A percentile compares a stretch with the other conserved stretches of the same genome.
Evolutionary conservation across 1,139 yeast genomes (phyloP).

Genomic region (Blastobotrys malaysiensis): DNA sequence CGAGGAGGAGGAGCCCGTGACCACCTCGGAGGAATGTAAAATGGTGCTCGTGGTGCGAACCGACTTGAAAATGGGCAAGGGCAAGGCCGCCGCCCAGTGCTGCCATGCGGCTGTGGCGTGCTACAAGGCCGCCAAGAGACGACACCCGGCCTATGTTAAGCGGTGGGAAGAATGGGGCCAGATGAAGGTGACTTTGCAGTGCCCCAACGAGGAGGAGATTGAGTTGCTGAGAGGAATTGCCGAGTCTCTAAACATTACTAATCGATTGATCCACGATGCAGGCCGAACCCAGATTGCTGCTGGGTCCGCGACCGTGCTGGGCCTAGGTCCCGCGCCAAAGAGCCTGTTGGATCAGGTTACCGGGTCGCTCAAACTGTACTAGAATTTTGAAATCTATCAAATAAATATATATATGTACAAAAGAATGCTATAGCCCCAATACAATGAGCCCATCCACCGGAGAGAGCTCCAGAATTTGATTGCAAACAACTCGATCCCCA

Average conservation of each 20-base stretch:
- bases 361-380: slow-evolving; percentile 69
- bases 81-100: slow-evolving; percentile 96
- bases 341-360: slow-evolving; percentile 74
- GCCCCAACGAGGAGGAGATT: slow-evolving; percentile 65
- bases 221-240: slow-evolving; percentile 77
- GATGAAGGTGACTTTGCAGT: slow-evolving; percentile 90
- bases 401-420: not conserved
- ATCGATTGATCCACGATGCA: slow-evolving; percentile 85
- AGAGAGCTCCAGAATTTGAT: slow-evolving; percentile 30
- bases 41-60: slow-evolving; percentile 87
- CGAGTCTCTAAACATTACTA: slow-evolving; percentile 68
- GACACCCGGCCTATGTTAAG: slow-evolving; percentile 37
- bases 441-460: slow-evolving; percentile 30
- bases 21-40: slow-evolving; percentile 69
- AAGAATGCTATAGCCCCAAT: slow-evolving; percentile 23
- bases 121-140: slow-evolving; percentile 60
- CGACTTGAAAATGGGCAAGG: slow-evolving; percentile 88
- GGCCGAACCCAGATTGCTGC: slow-evolving; percentile 95
- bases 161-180: slow-evolving; percentile 87
- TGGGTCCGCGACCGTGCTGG: slow-evolving; percentile 91
- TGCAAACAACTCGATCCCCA: slow-evolving; percentile 34
- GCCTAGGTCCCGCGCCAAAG: slow-evolving; percentile 97
- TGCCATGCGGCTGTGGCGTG: slow-evolving; percentile 95
- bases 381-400: slow-evolving; percentile 9
- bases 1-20: slow-evolving; percentile 19